phyloP scores from a whole-genome alignment of 2,329 filamentous ascomycete genomes.

The Chrysoporthe puriensis region DNA sequence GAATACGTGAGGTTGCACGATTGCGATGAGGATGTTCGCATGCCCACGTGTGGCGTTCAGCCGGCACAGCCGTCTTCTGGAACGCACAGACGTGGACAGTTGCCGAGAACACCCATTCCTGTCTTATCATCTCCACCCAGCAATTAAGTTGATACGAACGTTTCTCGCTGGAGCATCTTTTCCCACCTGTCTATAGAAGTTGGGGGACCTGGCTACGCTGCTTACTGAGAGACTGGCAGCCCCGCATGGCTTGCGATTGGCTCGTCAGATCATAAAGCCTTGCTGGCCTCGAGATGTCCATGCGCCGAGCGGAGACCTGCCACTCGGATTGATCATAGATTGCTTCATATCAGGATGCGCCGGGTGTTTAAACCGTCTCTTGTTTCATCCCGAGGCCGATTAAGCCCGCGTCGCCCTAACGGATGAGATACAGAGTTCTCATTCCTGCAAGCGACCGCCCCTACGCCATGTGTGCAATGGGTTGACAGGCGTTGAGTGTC shows the following conservation, averaged over 20 bases:
- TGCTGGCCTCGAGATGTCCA: slow-evolving; percentile 14
- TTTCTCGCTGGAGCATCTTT: background rate
- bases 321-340: slow-evolving; percentile 18
- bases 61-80: background rate
- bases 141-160: slow-evolving; percentile 1
- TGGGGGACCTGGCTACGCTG: background rate
- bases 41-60: slow-evolving; percentile 4
- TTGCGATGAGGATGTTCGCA: background rate
- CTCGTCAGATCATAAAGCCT: slow-evolving; percentile 18
- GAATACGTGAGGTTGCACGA: background rate
- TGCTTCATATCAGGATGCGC: slow-evolving; percentile 17
- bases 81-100: background rate
- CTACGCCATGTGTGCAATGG: slow-evolving; percentile 11
- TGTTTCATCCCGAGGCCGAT: slow-evolving; percentile 22
- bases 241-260: slow-evolving; percentile 24
- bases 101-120: background rate
- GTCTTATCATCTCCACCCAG: background rate
- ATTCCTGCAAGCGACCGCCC: slow-evolving; percentile 7
- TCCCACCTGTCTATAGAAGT: background rate
- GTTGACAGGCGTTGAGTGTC: slow-evolving; percentile 14
- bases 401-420: slow-evolving; percentile 19
- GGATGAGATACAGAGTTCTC: slow-evolving; percentile 4
- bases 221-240: background rate
- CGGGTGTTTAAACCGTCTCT: slow-evolving; percentile 5
- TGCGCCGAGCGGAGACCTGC: slow-evolving; percentile 15